Evolutionary conservation across 2,329 filamentous ascomycete genomes (phyloP).

Genomic region (Aphanocladium album): DNA sequence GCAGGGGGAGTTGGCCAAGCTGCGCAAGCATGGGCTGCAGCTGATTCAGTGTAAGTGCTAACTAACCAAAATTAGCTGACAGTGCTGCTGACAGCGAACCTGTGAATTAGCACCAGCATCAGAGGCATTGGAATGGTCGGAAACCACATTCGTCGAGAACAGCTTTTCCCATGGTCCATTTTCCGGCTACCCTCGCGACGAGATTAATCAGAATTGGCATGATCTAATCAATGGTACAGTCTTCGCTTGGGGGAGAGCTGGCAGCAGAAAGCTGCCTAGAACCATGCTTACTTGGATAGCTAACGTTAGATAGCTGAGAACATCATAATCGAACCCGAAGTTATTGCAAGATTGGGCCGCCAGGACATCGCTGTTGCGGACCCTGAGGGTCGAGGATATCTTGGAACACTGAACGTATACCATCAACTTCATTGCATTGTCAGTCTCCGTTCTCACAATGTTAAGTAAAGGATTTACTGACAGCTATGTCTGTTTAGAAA

Average conservation of each 20-base stretch:
- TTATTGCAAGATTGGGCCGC: background rate
- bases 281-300: background rate
- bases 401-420: constrained; percentile 14
- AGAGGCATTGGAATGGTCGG: constrained; percentile 2
- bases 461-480: background rate
- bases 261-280: background rate
- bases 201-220: constrained; percentile 11
- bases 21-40: constrained; percentile 6
- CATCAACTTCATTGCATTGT: constrained; percentile 15
- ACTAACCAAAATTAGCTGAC: background rate
- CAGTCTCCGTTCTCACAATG: background rate
- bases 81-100: background rate
- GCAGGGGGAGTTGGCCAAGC: background rate
- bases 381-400: constrained; percentile 4
- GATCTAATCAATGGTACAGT: constrained; percentile 9
- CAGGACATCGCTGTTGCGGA: constrained; percentile 7
- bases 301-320: background rate
- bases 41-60: background rate
- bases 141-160: constrained; percentile 9
- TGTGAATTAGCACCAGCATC: background rate
- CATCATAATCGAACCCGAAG: constrained; percentile 9
- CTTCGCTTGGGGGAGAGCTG: too few species aligned
- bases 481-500: background rate
- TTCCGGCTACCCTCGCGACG: constrained; percentile 7
- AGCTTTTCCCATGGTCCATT: constrained; percentile 8